Percentiles rank a stretch among this genome's conserved stretches.
Evolutionary conservation across 331 rosid genomes (phyloP).

Genomic region (Malus hybrid): DNA sequence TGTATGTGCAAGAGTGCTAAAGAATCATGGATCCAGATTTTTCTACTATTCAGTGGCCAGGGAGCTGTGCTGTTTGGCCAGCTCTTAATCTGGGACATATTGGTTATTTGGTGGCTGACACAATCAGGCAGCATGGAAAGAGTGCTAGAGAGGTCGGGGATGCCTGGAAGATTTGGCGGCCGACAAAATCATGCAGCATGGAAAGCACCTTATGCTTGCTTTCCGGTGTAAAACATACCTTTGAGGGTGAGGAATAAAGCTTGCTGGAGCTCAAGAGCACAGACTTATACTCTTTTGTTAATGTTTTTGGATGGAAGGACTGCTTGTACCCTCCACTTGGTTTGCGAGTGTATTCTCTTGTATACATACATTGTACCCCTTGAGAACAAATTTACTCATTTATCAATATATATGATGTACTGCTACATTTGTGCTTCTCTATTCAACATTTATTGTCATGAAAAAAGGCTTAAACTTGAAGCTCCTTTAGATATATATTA

Average conservation of each 20-base stretch:
- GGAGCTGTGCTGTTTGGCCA: neutral
- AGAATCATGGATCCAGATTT: neutral
- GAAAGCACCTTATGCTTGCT: neutral
- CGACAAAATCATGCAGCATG: neutral
- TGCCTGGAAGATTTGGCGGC: neutral
- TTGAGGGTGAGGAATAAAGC: neutral
- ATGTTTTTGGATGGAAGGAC: neutral
- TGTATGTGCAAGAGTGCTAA: neutral
- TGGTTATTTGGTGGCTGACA: neutral
- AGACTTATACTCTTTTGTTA: neutral
- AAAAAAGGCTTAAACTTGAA: neutral
- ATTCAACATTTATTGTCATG: neutral
- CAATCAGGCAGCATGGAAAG: neutral
- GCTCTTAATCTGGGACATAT: neutral
- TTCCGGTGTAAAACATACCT: neutral
- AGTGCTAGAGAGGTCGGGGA: neutral
- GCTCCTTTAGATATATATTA: slow-evolving; percentile 7
- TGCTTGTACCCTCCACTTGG: neutral
- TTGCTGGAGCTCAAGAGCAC: neutral
- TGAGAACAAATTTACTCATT: neutral
- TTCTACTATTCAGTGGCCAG: neutral
- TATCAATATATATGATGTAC: neutral
- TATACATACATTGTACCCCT: neutral
- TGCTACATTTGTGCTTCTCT: slow-evolving; percentile 4
- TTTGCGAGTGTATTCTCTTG: neutral